These are phyloP conservation scores for Globisporangium sylvaticum DNA, from an alignment of 352 stramenopile genomes.

Conservation along the genomic window DNA sequence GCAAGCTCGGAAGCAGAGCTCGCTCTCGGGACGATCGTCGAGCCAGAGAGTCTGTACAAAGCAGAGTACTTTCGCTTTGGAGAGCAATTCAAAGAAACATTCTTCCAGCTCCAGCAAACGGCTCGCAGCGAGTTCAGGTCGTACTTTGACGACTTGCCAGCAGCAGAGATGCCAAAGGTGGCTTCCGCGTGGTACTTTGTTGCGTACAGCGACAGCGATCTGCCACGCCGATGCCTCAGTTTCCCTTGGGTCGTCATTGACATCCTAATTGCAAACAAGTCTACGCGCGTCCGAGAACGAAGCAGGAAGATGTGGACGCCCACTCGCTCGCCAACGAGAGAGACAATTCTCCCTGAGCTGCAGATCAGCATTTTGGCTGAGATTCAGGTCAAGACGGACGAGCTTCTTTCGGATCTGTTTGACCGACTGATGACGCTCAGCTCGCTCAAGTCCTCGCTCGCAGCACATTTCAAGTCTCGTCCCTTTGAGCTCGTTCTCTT, in stretches of 20 bases:
- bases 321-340: conserved; percentile 19
- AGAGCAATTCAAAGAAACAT: conserved; percentile 65
- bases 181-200: conserved; percentile 73
- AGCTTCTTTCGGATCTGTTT: conserved; percentile 57
- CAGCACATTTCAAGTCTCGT: conserved; percentile 32
- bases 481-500: conserved; percentile 55
- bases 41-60: conserved; percentile 50
- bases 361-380: conserved; percentile 60
- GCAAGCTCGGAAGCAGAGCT: conserved; percentile 63
- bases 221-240: conserved; percentile 35
- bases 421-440: conserved; percentile 58
- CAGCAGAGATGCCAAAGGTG: conserved; percentile 29
- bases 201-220: conserved; percentile 43
- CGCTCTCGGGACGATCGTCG: conserved; percentile 69
- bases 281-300: conserved; percentile 7
- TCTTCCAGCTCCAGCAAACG: conserved; percentile 38
- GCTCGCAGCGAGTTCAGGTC: conserved; percentile 50
- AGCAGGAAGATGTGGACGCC: conserved; percentile 26
- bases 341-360: conserved; percentile 43
- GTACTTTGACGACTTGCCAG: conserved; percentile 16
- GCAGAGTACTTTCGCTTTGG: conserved; percentile 78
- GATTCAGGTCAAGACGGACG: conserved; percentile 40
- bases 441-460: conserved; percentile 35
- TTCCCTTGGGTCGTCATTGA: conserved; percentile 76
- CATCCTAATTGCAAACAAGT: conserved; percentile 44